Conservation (phyloP, 805 yeast genomes). For the Starmerella potacharoeniae region DNA sequence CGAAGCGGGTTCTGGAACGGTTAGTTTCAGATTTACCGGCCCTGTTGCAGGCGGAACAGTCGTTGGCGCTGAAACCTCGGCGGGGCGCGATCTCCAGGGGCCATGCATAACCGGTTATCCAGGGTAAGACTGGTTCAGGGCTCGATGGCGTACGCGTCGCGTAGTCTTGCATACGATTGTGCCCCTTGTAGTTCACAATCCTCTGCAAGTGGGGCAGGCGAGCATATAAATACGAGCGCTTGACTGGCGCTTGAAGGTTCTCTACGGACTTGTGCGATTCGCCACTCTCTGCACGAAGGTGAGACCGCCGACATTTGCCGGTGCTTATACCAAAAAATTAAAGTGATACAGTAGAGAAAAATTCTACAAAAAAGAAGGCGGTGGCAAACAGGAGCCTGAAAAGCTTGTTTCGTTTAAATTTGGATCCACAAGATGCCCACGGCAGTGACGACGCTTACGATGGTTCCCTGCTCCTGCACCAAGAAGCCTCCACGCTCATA, state of each 20-base stretch:
- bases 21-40: background rate
- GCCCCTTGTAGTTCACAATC: background rate
- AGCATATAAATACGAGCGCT: background rate
- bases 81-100: background rate
- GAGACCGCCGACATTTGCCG: background rate
- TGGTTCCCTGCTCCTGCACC: background rate
- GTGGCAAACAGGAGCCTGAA: background rate
- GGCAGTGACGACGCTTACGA: background rate
- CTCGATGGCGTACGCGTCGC: background rate
- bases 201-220: background rate
- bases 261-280: background rate
- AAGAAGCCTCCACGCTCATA: background rate
- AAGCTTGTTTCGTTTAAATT: background rate
- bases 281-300: background rate
- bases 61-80: background rate
- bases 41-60: background rate
- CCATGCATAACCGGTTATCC: background rate
- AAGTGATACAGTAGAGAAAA: background rate
- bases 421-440: background rate
- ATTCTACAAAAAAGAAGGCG: background rate
- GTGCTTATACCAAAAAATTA: background rate
- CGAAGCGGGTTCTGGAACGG: too few species aligned
- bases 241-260: too few species aligned
- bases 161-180: background rate
- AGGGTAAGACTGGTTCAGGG: background rate